phyloP scores from a whole-genome alignment of 140 eudicot genomes.

The Stevia rebaudiana region DNA sequence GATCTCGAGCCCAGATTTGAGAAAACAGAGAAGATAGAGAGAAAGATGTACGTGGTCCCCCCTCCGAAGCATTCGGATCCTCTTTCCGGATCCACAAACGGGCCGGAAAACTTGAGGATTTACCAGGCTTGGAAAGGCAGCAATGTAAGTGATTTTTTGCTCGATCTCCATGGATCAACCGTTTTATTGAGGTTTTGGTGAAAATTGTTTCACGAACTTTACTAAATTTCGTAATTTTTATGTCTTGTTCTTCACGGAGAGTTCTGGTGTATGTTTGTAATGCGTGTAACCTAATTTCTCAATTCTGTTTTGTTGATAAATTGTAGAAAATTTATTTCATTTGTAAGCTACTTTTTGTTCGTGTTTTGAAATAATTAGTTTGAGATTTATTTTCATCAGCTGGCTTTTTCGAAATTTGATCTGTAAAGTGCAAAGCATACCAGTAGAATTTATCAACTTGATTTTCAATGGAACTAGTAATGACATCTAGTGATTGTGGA shows the following conservation, averaged over 20 bases:
- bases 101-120: conserved; percentile 56
- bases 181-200: conserved; percentile 1
- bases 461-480: background rate
- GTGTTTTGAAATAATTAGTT: background rate
- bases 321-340: background rate
- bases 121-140: conserved; percentile 97
- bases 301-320: background rate
- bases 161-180: conserved; percentile 8
- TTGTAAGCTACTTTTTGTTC: background rate
- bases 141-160: conserved; percentile 57
- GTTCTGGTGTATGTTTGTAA: background rate
- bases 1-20: conserved; percentile 27
- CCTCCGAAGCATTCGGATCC: conserved; percentile 91
- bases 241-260: background rate
- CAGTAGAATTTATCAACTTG: background rate
- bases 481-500: background rate
- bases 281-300: background rate
- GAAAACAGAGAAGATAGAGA: conserved; percentile 6
- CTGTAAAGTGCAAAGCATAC: background rate
- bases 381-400: conserved; percentile 9
- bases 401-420: conserved; percentile 12
- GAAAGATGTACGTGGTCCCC: conserved; percentile 90
- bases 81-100: conserved; percentile 54
- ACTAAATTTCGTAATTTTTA: background rate
- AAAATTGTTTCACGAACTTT: background rate